These are phyloP conservation scores for Dryas drummondii DNA, from an alignment of 306 rosid genomes.

Conservation along the genomic window DNA sequence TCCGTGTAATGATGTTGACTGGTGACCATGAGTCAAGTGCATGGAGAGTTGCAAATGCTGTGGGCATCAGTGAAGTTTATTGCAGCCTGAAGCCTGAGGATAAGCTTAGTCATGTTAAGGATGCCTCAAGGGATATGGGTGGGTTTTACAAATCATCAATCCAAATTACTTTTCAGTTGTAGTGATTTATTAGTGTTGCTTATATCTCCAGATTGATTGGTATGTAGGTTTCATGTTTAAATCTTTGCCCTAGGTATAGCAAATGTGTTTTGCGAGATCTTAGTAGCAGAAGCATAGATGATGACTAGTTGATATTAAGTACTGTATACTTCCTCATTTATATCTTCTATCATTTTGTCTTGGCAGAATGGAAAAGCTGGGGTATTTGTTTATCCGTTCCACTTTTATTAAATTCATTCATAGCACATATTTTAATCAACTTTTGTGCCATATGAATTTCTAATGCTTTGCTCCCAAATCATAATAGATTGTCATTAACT, in stretches of 20 bases:
- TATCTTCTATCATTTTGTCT: not conserved
- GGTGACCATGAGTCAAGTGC: constrained; percentile 94
- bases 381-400: not conserved
- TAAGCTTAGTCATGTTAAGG: constrained; percentile 86
- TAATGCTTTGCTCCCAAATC: not conserved
- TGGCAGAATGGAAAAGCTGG: not conserved
- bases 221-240: constrained; percentile 9
- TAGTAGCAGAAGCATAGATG: not conserved
- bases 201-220: constrained; percentile 2
- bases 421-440: not conserved
- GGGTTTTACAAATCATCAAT: constrained; percentile 18
- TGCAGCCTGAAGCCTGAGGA: constrained; percentile 97
- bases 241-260: not conserved
- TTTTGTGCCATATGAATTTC: not conserved
- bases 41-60: constrained; percentile 84
- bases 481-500: no score
- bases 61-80: constrained; percentile 77
- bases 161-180: not conserved
- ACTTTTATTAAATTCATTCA: not conserved
- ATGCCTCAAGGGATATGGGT: constrained; percentile 83
- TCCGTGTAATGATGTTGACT: constrained; percentile 89
- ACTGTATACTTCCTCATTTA: not conserved
- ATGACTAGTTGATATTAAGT: constrained; percentile 2
- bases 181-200: constrained; percentile 1
- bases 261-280: not conserved